These are phyloP conservation scores for Boletus pseudopeckii DNA, from an alignment of 768 basidiomycete species.

Conservation along the genomic window DNA sequence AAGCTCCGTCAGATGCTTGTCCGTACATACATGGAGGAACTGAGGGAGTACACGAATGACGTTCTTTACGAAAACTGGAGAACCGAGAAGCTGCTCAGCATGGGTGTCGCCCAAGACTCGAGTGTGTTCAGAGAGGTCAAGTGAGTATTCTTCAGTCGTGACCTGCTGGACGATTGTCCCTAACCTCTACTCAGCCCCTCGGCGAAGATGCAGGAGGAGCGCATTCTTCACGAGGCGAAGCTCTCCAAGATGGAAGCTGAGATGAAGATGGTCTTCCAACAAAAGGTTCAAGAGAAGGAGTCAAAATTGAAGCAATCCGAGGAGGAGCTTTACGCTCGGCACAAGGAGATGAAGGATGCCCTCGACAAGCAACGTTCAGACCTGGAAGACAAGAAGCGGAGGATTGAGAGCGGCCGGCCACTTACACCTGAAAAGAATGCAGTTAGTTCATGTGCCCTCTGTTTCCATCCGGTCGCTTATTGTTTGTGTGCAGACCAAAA, in stretches of 20 bases:
- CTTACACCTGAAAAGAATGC: conserved; percentile 91
- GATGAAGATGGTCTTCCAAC: conserved; percentile 99
- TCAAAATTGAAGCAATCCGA: conserved; percentile 98
- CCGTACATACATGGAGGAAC: conserved; percentile 98
- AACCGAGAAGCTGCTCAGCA: conserved; percentile 90
- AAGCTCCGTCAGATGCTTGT: conserved; percentile 99
- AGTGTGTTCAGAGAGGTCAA: conserved; percentile 99
- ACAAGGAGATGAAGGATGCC: conserved; percentile 99
- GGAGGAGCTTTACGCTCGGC: conserved; percentile 97
- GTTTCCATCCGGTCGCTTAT: conserved; percentile 7
- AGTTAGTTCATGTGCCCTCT: conserved; percentile 44
- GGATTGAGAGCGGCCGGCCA: conserved; percentile 90
- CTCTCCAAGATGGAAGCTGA: conserved; percentile 99
- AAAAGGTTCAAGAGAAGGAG: conserved; percentile 99
- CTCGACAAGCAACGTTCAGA: conserved; percentile 94
- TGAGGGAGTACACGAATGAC: conserved; percentile 95
- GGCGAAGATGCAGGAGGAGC: conserved; percentile 93
- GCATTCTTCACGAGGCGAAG: conserved; percentile 93
- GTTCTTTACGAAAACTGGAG: conserved; percentile 98
- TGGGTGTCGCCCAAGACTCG: conserved; percentile 98
- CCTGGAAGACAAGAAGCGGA: conserved; percentile 97
- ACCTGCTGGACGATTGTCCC: not conserved
- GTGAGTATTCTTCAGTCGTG: conserved; percentile 46
- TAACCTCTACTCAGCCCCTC: conserved; percentile 66
- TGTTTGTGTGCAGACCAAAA: conserved; percentile 29